Conservation (phyloP, 495 filamentous ascomycete genomes). For the Hypoxylon lenormandii region DNA sequence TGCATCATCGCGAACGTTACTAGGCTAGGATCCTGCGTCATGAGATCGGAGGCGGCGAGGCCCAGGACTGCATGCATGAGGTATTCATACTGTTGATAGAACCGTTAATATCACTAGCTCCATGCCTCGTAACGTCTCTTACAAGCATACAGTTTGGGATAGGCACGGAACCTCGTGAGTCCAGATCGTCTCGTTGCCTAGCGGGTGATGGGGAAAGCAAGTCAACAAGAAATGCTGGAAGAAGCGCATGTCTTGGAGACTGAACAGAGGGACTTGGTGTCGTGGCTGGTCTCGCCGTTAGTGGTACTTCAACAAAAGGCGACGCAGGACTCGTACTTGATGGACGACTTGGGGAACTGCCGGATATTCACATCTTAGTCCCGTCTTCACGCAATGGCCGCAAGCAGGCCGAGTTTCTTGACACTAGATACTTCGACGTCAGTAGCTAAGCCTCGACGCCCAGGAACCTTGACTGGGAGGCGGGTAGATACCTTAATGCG, state of each 20-base stretch:
- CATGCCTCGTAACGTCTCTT: neutral
- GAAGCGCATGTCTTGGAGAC: slow-evolving; percentile 69
- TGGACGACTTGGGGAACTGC: slow-evolving; percentile 57
- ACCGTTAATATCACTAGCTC: slow-evolving; percentile 7
- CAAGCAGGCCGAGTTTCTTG: slow-evolving; percentile 70
- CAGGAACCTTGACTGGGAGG: slow-evolving; percentile 1
- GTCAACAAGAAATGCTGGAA: slow-evolving; percentile 71
- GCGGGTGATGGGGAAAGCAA: slow-evolving; percentile 70
- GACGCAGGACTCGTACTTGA: slow-evolving; percentile 46
- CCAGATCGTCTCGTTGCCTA: slow-evolving; percentile 70
- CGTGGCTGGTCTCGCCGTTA: slow-evolving; percentile 51
- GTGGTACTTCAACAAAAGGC: slow-evolving; percentile 9
- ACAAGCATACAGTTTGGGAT: slow-evolving; percentile 63
- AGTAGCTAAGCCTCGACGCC: neutral
- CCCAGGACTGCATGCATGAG: slow-evolving; percentile 72
- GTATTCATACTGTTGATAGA: slow-evolving; percentile 57
- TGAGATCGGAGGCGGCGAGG: slow-evolving; percentile 67
- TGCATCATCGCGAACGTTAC: slow-evolving; percentile 62
- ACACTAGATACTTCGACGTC: slow-evolving; percentile 55
- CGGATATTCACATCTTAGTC: slow-evolving; percentile 70
- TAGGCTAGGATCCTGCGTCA: slow-evolving; percentile 50
- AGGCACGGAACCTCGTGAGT: slow-evolving; percentile 69
- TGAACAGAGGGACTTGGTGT: slow-evolving; percentile 63
- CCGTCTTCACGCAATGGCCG: slow-evolving; percentile 68
- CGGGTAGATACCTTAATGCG: slow-evolving; percentile 69